Base-by-base conservation (phyloP, 768 basidiomycete genomes). In the Leccinum disarticulatum region DNA sequence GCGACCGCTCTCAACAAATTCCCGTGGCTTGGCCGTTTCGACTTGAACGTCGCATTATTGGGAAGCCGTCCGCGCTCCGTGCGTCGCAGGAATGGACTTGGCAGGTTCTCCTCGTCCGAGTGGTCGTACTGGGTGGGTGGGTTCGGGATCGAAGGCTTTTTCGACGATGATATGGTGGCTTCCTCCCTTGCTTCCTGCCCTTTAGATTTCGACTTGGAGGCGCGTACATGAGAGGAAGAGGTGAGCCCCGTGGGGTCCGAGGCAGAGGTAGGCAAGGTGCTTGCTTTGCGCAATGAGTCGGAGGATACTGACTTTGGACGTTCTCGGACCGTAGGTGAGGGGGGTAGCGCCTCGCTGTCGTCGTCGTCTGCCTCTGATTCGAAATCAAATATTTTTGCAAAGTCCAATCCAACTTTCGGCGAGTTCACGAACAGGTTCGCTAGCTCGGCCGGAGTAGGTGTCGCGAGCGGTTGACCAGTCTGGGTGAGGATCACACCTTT, bases 31-130 rank as follows among this genome's bases (percentile, higher is more conserved):
- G 76, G 74, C 51, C 83, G 71, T 64, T 81, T 83, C 14, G 67
- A 59, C 36, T 65, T 66, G 22, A 69, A 38, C 19, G 56, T 56
- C 25, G 57, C 68, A 41, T 51, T 52, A 19, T 48, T 19, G 5
- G 59, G 61, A 50, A 31, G 55, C 52, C 66, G 66, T 41, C 77
- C 79, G 27, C 77, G 72, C 31, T 85, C 84, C 5, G 61, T 73
- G 53, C 83, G 79, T 68, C 87, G 88, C 47, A 93, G 69, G 74
- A 93, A 93, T 6, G 91, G 92, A 68, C 89, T 91, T 0, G 91
- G 92, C 0, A 93, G 79, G 70, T 92, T 93, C 71, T 91, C 91
- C 69, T 91, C 91, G 68, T 93, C 90, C 1, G 79, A 78, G 10
- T 88, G 65, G 70, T 92, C 86, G 65, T 91, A 93, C 59, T 81